Percentiles rank a stretch among this genome's conserved stretches.
Evolutionary conservation across 768 basidiomycete genomes (phyloP).

Genomic region (Stropharia rugosoannulata): DNA sequence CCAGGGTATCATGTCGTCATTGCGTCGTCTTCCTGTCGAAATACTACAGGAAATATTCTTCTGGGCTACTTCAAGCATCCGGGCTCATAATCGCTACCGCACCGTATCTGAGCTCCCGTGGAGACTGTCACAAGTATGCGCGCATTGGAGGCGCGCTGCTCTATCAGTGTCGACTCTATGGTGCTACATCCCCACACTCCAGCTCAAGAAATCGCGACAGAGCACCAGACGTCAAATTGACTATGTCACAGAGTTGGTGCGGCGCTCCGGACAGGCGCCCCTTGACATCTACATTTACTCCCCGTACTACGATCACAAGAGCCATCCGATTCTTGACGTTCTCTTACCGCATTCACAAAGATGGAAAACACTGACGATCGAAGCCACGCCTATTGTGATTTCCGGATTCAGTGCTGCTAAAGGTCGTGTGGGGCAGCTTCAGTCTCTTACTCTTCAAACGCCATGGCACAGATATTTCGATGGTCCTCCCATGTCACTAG

Average conservation of each 20-base stretch:
- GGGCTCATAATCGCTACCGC: slow-evolving; percentile 5
- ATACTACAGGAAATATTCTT: slow-evolving; percentile 22
- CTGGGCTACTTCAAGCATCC: slow-evolving; percentile 5
- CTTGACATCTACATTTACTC: slow-evolving; percentile 17
- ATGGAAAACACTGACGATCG: slow-evolving; percentile 19
- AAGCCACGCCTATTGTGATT: slow-evolving; percentile 11
- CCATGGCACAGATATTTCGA: not conserved
- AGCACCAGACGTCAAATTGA: slow-evolving; percentile 6
- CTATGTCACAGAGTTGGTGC: slow-evolving; percentile 12
- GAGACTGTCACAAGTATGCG: slow-evolving; percentile 19
- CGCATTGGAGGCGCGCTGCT: slow-evolving; percentile 15
- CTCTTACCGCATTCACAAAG: slow-evolving; percentile 19
- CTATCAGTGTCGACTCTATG: slow-evolving; percentile 18
- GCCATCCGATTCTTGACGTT: slow-evolving; percentile 20
- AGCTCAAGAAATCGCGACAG: slow-evolving; percentile 6
- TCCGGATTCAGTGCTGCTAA: slow-evolving; percentile 17
- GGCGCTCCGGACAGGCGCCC: slow-evolving; percentile 15
- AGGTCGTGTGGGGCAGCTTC: slow-evolving; percentile 19
- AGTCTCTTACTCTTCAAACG: slow-evolving; percentile 14
- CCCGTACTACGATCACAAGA: slow-evolving; percentile 6
- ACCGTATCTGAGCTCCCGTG: slow-evolving; percentile 16
- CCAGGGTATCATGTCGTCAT: slow-evolving; percentile 16
- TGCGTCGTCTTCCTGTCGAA: slow-evolving; percentile 23
- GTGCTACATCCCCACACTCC: slow-evolving; percentile 16
- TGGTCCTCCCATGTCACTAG: slow-evolving; percentile 4